phyloP scores from a whole-genome alignment of 2,329 filamentous ascomycete genomes.

The Thielaviopsis populi region DNA sequence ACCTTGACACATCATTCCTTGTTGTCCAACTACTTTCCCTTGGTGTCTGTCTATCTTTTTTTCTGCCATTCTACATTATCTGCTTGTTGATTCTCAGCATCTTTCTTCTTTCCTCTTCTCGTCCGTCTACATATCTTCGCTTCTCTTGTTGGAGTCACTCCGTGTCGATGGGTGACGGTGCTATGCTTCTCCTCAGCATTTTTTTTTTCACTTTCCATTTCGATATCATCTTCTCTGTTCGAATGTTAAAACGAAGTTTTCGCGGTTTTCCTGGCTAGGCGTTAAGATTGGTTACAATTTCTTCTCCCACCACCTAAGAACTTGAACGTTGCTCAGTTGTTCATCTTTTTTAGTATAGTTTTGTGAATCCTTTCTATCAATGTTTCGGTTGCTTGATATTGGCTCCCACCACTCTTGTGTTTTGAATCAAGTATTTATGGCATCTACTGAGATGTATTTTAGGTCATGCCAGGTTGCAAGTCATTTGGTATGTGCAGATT shows the following conservation, averaged over 20 bases:
- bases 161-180: neutral
- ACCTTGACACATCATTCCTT: neutral
- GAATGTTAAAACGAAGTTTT: neutral
- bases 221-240: neutral
- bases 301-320: neutral
- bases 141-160: neutral
- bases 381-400: too few relatives aligned
- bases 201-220: slow-evolving; percentile 3
- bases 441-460: too few relatives aligned
- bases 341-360: too few relatives aligned
- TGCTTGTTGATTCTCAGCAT: neutral
- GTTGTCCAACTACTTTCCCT: neutral
- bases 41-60: neutral
- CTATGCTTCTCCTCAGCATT: neutral
- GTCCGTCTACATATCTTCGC: neutral
- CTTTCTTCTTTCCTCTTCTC: neutral
- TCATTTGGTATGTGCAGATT: too few relatives aligned
- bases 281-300: neutral
- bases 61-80: neutral
- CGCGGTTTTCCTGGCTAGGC: neutral
- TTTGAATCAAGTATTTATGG: too few relatives aligned
- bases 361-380: too few relatives aligned
- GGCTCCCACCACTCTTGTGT: neutral
- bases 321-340: too few relatives aligned
- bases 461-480: too few relatives aligned